These are phyloP conservation scores for Lipomyces lipofer DNA, from an alignment of 805 yeast genomes.

Conservation along the genomic window DNA sequence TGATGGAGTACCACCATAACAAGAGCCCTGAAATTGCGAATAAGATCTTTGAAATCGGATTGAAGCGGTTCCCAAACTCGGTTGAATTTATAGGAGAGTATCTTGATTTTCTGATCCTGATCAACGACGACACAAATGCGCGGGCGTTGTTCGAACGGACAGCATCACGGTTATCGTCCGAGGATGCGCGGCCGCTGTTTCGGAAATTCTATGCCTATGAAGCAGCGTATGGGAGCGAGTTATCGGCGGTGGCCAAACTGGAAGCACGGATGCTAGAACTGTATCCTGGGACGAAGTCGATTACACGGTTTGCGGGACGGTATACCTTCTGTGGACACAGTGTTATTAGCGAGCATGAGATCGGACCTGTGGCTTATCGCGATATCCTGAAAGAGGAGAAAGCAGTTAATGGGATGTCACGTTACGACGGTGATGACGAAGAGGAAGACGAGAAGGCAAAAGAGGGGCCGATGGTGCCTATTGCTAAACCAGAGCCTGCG, in stretches of 20 bases:
- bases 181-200: constrained; percentile 48
- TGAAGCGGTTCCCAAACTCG: constrained; percentile 55
- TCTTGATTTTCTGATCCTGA: constrained; percentile 65
- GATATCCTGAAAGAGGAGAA: constrained; percentile 17
- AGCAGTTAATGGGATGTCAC: no score
- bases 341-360: constrained; percentile 18
- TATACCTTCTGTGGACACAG: constrained; percentile 34
- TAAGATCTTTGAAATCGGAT: constrained; percentile 76
- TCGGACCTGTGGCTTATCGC: constrained; percentile 16
- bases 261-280: constrained; percentile 64
- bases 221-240: constrained; percentile 60
- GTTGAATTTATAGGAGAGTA: constrained; percentile 68
- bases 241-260: constrained; percentile 63
- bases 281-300: constrained; percentile 60
- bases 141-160: constrained; percentile 82
- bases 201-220: constrained; percentile 68
- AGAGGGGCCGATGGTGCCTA: neutral
- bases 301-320: constrained; percentile 43
- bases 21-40: constrained; percentile 62
- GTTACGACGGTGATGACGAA: constrained; percentile 9
- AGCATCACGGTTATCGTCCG: constrained; percentile 52
- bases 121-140: constrained; percentile 71
- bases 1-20: constrained; percentile 68
- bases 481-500: neutral
- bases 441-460: constrained; percentile 2